Base-by-base conservation (phyloP, 176 grass and related monocot genomes). In the Triticum dicoccoides region DNA sequence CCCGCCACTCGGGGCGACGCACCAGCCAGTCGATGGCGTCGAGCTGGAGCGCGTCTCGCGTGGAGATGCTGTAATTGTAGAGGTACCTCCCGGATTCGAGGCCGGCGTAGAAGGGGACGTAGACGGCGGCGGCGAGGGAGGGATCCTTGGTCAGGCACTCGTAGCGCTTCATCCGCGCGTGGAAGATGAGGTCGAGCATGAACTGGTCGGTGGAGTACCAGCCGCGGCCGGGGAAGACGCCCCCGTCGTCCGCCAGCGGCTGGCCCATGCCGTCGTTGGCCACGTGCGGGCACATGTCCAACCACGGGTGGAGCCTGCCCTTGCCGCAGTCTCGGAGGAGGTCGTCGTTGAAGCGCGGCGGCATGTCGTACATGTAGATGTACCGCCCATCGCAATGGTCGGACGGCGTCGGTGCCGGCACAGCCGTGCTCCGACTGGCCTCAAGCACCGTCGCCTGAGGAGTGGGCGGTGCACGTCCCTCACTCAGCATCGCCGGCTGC, bases 201-300 rank as follows among this genome's bases (percentile, higher is more conserved):
- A 89, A 93, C 80, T 90, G 80, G 89, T 98, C 89, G 61, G 95
- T 91, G 79, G 89, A 78, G n/a, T 98, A 93, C 93, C 95, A 98
- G 11, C 73, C 73, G 27, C 47, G 73, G 47, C 91, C 93, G 1
- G 81, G 87, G 84, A 95, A 94, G 79, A 91, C 91, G 35, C 77
- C 93, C 21, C 29, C 35, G 21, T 78, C 24, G 8, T 21, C 27
- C 35, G 87, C 84, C 27, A 95, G 87, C 30, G 18, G 89, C 30
- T 86, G 91, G 2, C 95, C 95, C 9, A 98, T 85, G 41, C 95
- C 95, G 34, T 80, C 88, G 87, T 98, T 98, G 38, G 85, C 83
- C n/a, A 87, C 86, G 88, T 85, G 89, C 88, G 78, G 79, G 85
- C 95, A 95, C 95, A 92, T 92, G 89, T 98, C 81, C n/a, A 67